phyloP scores from a whole-genome alignment of 1,284 basidiomycete genomes.

The Cryptococcus sp. region DNA sequence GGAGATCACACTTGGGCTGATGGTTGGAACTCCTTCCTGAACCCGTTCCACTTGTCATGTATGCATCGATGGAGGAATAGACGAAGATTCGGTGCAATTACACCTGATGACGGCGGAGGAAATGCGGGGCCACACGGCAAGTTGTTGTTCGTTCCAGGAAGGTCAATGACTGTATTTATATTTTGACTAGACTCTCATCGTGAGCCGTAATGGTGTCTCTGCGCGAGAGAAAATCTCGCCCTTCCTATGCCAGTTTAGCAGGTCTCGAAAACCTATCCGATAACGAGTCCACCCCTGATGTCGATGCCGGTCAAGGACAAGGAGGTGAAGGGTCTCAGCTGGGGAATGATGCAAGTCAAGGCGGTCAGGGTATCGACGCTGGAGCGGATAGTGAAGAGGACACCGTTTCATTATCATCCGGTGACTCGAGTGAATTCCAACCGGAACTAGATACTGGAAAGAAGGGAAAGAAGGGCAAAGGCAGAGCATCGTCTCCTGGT shows the following conservation, averaged over 20 bases:
- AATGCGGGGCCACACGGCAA: no score
- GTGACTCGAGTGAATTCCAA: constrained; percentile 22
- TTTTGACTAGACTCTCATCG: no score
- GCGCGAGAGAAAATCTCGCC: constrained; percentile 21
- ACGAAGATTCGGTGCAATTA: no score
- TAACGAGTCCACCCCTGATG: neutral
- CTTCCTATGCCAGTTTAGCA: constrained; percentile 20
- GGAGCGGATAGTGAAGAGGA: neutral
- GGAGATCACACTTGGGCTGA: no score
- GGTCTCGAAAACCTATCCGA: constrained; percentile 20
- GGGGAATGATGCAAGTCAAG: neutral
- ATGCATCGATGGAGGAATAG: no score
- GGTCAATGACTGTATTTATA: no score
- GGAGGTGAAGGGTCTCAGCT: neutral
- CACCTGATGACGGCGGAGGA: no score
- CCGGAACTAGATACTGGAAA: constrained; percentile 3
- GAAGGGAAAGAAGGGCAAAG: constrained; percentile 2
- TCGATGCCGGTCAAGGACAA: no score
- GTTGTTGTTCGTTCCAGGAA: no score
- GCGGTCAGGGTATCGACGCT: neutral
- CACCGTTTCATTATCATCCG: constrained; percentile 14
- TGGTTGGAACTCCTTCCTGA: no score
- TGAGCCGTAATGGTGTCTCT: constrained; percentile 20
- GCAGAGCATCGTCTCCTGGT: neutral
- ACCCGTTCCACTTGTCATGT: no score